A percentile compares a stretch with the other conserved stretches of the same genome.
phyloP scores from a whole-genome alignment of 108 stramenopile species.

The Seminavis robusta region DNA sequence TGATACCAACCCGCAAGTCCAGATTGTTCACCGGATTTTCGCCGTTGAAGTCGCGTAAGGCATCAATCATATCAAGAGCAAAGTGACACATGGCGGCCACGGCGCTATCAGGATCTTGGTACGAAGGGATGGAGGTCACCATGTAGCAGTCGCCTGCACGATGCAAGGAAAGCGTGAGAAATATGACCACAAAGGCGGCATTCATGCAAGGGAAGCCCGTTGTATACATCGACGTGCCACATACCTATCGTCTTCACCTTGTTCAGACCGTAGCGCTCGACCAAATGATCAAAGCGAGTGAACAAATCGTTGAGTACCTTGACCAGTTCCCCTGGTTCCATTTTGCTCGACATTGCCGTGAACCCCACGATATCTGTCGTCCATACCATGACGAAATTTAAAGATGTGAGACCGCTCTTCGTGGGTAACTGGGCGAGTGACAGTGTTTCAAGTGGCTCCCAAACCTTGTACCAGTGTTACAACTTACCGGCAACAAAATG shows the following conservation, averaged over 20 bases:
- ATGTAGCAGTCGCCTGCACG: conserved; percentile 12
- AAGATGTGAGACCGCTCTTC: too few relatives aligned
- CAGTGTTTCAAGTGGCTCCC: too few relatives aligned
- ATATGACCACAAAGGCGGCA: too few relatives aligned
- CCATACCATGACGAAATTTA: too few relatives aligned
- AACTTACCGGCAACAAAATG: conserved; percentile 20
- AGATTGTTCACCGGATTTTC: conserved; percentile 7
- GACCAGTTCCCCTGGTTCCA: not conserved
- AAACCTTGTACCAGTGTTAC: too few relatives aligned
- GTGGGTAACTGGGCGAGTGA: too few relatives aligned
- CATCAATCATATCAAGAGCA: conserved; percentile 45
- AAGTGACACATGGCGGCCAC: conserved; percentile 41
- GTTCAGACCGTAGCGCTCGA: conserved; percentile 2
- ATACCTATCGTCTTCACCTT: conserved; percentile 15
- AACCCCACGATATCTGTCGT: conserved; percentile 1
- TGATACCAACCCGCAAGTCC: conserved; percentile 14
- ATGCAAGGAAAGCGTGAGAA: too few relatives aligned
- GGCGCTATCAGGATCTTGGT: conserved; percentile 40
- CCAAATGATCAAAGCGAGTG: conserved; percentile 1
- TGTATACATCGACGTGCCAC: too few relatives aligned
- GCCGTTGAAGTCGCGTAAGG: conserved; percentile 26
- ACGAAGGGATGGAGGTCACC: conserved; percentile 13
- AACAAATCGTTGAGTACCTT: conserved; percentile 7
- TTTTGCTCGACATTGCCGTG: not conserved
- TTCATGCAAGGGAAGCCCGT: too few relatives aligned